Evolutionary conservation across 495 filamentous ascomycete species (phyloP).

Genomic region (Chaetomium tenue): DNA sequence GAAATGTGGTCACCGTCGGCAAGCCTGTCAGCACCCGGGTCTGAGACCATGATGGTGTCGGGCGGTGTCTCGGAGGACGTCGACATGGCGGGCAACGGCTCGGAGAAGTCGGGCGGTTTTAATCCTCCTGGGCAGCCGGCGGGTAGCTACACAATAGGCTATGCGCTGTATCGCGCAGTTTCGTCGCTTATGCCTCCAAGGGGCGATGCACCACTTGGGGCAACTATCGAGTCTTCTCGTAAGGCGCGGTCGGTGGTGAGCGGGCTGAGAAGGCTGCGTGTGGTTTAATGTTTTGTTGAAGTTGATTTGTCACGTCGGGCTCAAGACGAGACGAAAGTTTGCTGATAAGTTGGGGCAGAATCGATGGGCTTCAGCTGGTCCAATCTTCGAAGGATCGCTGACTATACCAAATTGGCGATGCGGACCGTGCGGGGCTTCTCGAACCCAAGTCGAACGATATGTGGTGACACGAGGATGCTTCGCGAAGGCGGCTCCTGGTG

Average conservation of each 20-base stretch:
- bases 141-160: not conserved
- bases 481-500: not conserved
- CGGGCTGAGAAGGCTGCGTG: not conserved
- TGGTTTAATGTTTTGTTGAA: not conserved
- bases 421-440: not conserved
- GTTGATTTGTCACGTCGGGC: too few species aligned
- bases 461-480: conserved; percentile 1
- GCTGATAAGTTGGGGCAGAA: not conserved
- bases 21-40: conserved; percentile 34
- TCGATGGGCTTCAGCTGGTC: not conserved
- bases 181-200: not conserved
- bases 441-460: not conserved
- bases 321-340: not conserved
- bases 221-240: not conserved
- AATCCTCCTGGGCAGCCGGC: not conserved
- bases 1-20: conserved; percentile 33
- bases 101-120: not conserved
- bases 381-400: not conserved
- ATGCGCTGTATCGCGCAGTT: not conserved
- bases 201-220: not conserved
- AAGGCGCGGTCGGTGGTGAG: not conserved
- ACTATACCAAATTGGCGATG: not conserved
- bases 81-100: conserved; percentile 37
- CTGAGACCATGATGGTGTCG: conserved; percentile 41
- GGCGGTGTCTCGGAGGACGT: conserved; percentile 40